Conservation (phyloP, 805 yeast genomes). For the Metschnikowia noctiluminum region DNA sequence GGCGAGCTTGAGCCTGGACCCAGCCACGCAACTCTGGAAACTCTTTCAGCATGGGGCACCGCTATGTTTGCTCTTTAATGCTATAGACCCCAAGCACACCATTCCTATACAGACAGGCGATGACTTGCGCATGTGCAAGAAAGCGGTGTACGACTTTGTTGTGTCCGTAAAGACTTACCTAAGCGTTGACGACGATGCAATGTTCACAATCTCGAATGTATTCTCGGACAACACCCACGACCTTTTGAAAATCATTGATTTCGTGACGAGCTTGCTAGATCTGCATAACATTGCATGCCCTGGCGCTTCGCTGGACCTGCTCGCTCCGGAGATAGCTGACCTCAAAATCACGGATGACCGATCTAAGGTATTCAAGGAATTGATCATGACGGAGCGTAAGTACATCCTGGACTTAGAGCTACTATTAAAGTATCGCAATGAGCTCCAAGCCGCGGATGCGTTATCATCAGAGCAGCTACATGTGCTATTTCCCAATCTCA, state of each 20-base stretch:
- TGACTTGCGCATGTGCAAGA: constrained; percentile 81
- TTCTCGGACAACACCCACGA: constrained; percentile 80
- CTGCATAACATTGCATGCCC: constrained; percentile 2
- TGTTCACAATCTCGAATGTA: constrained; percentile 88
- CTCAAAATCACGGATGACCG: constrained; percentile 49
- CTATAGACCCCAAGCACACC: constrained; percentile 45
- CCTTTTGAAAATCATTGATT: constrained; percentile 67
- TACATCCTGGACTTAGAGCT: constrained; percentile 89
- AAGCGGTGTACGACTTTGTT: constrained; percentile 84
- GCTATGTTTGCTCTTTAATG: constrained; percentile 78
- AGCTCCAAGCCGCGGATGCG: constrained; percentile 60
- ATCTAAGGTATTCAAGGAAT: constrained; percentile 77
- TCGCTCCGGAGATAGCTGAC: constrained; percentile 18
- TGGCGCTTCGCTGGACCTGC: constrained; percentile 6
- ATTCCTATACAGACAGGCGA: constrained; percentile 68
- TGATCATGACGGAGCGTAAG: constrained; percentile 86
- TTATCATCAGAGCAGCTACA: constrained; percentile 78
- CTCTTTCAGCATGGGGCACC: constrained; percentile 92
- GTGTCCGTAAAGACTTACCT: constrained; percentile 79
- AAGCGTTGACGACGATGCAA: constrained; percentile 70
- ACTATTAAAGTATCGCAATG: constrained; percentile 62
- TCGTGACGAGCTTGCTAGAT: constrained; percentile 56
- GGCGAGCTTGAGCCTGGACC: constrained; percentile 74
- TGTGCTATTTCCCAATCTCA: constrained; percentile 78
- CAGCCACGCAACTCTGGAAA: constrained; percentile 87